Base-by-base conservation (phyloP, 2,329 filamentous ascomycete genomes). In the Phymatotrichopsis omnivora region DNA sequence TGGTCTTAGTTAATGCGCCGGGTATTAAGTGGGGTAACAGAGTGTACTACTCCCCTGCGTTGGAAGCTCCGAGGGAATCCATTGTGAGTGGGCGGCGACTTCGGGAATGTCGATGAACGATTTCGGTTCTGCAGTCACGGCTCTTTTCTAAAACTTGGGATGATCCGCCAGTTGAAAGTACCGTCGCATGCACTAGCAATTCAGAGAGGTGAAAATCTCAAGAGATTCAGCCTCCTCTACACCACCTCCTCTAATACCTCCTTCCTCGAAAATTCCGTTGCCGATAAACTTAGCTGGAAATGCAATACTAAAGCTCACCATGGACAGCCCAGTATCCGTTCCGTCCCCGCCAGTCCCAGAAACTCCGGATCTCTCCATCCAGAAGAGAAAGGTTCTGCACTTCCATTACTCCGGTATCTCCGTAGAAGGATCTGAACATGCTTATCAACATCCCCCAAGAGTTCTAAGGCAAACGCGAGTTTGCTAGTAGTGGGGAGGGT, bases 41-140 rank as follows among this genome's bases (percentile, higher is more conserved):
- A 6, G 74, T 78, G 2, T 52, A 67, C 14, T 79, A 79, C 56
- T 73, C 77, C 56, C 64, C 79, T 6, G n/a, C 72, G 68, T 11
- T 70, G 73, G 1, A 67, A 68, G 1, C 64, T 78, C 3, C 68
- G 68, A 48, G 70, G 70, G 2, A 67, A 68, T 20, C 74, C 74
- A 2, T 73, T 74, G 2, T 80, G 76, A 75, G 29, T 52, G 39
- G 4, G 50, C 56, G 40, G 53, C 52, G n/a, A 70, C 56, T 57
- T 70, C 67, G 50, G 60, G 55, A 43, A 27, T 25, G 40, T 16
- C 16, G 49, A 53, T 16, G 67, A 71, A 47, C 65, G 67, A 1
- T 57, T 62, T 7, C 72, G 74, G 51, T 68, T 72, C 57, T 62
- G 68, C 14, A 73, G 70, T 3, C 66, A 75, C 54, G 75, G 72